These are phyloP conservation scores for Botrytis squamosa DNA, from an alignment of 2,329 filamentous ascomycete genomes.

Conservation along the genomic window DNA sequence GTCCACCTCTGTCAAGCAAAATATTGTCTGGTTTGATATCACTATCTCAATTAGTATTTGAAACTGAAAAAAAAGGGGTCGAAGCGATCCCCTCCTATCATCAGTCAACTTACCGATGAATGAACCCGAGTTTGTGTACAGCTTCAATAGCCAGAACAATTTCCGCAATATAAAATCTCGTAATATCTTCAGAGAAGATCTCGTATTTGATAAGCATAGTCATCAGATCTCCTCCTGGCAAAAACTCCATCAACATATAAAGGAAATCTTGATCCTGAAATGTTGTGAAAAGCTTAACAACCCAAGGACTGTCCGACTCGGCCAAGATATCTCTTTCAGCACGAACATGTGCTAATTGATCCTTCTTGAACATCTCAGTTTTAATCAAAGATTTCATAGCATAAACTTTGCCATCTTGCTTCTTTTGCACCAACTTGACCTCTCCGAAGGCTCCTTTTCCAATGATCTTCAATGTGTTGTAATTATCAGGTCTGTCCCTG, in stretches of 20 bases:
- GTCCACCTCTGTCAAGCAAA: constrained; percentile 87
- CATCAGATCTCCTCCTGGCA: constrained; percentile 97
- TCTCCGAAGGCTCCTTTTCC: constrained; percentile 99
- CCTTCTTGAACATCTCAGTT: constrained; percentile 99
- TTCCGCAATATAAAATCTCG: constrained; percentile 98
- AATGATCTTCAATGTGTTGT: constrained; percentile 95
- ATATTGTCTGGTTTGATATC: constrained; percentile 99
- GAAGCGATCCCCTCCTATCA: background rate
- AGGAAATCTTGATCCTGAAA: constrained; percentile 96
- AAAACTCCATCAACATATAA: constrained; percentile 99
- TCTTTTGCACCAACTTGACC: constrained; percentile 95
- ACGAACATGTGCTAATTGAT: constrained; percentile 94
- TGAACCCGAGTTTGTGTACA: constrained; percentile 96
- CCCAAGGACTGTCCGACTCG: constrained; percentile 99
- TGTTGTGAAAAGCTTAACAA: constrained; percentile 96
- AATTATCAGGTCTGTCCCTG: constrained; percentile 90
- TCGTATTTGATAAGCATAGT: constrained; percentile 99
- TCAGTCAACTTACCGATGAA: constrained; percentile 73
- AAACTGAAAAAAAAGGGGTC: background rate
- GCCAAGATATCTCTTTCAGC: constrained; percentile 97
- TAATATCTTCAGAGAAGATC: constrained; percentile 98
- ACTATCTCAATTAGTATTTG: constrained; percentile 47
- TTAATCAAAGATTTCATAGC: constrained; percentile 98
- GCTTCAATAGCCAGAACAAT: constrained; percentile 98
- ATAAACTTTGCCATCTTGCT: constrained; percentile 94